These are phyloP conservation scores for Neoboletus brunneissimus DNA, from an alignment of 768 basidiomycete genomes.

Conservation along the genomic window DNA sequence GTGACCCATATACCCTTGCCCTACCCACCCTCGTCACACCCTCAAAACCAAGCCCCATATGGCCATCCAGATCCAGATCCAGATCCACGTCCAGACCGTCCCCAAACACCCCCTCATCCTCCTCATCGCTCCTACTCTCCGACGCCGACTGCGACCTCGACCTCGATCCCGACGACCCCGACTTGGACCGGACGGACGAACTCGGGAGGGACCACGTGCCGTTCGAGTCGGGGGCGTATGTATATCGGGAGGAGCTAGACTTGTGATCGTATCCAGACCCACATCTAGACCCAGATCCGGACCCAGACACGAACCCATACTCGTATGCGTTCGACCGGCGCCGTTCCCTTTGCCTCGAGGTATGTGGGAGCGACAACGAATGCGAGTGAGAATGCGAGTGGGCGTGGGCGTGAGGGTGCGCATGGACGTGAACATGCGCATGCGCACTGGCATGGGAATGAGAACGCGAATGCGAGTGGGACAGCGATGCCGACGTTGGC, in stretches of 20 bases:
- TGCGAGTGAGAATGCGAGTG: conserved; percentile 4
- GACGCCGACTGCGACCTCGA: conserved; percentile 35
- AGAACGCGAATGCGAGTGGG: neutral
- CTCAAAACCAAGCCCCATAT: neutral
- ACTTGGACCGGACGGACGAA: conserved; percentile 47
- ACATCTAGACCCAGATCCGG: neutral
- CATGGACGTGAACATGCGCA: neutral
- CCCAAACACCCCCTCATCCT: conserved; percentile 6
- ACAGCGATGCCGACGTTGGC: neutral
- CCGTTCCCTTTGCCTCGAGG: conserved; percentile 4
- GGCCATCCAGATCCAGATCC: neutral
- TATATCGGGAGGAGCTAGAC: neutral
- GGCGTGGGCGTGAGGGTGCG: neutral
- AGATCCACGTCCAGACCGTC: neutral
- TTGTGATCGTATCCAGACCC: neutral
- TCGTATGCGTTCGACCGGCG: conserved; percentile 17
- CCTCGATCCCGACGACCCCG: conserved; percentile 35
- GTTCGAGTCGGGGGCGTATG: conserved; percentile 22
- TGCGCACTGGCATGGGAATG: neutral
- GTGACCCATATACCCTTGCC: neutral
- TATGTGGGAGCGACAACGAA: conserved; percentile 1
- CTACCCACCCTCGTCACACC: neutral
- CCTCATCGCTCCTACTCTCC: conserved; percentile 39
- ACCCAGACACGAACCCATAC: neutral
- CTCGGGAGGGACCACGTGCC: conserved; percentile 56